Base-by-base conservation (phyloP, 2,329 filamentous ascomycete species). In the Botrytis fabae region DNA sequence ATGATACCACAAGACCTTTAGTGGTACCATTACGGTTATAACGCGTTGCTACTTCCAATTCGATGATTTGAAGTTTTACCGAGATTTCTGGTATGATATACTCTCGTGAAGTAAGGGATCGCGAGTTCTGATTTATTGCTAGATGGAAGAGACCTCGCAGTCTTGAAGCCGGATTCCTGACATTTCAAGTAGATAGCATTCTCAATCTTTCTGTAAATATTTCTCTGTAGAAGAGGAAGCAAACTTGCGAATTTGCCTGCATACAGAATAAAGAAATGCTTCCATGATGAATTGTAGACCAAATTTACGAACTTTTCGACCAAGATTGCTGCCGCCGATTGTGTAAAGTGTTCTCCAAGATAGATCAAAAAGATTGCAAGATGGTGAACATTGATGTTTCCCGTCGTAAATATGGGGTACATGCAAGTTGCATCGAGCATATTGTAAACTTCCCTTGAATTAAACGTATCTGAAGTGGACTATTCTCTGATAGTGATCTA, bases 281-380 rank as follows among this genome's bases (percentile, higher is more conserved):
- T 40, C 4, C 12, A 2, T 9, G 0, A 40, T 28, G 0, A 28
- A 16, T 8, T 38, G 4, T 8, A 28, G 25, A 42, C 25, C n/a
- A 18, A 7, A 7, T 22, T 14, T 32, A 3, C 4, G 16, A 1
- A 42, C 18, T 8, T 7, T 22, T 22, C 25, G 4, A 38, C 4
- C 25, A 3, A 42, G 46, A 32, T 14, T 12, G 0, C 28, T 20
- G 8, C 18, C 54, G 10, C 6, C 1, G 32, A 20, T 8, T 20
- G 1, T 16, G 32, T 38, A 8, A 8, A 28, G 1, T 22, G 0
- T 22, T 28, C 2, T n/a, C 14, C 6, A 4, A 20, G 4, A 20
- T 40, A 10, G 2, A 40, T 7, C 0, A 14, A 5, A 18, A 42
- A 54, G 4, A 0, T 28, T n/a, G 7, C 7, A 12, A 40, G 12